These are phyloP conservation scores for Penicillium palitans DNA, from an alignment of 2,329 filamentous ascomycete genomes.

Conservation along the genomic window DNA sequence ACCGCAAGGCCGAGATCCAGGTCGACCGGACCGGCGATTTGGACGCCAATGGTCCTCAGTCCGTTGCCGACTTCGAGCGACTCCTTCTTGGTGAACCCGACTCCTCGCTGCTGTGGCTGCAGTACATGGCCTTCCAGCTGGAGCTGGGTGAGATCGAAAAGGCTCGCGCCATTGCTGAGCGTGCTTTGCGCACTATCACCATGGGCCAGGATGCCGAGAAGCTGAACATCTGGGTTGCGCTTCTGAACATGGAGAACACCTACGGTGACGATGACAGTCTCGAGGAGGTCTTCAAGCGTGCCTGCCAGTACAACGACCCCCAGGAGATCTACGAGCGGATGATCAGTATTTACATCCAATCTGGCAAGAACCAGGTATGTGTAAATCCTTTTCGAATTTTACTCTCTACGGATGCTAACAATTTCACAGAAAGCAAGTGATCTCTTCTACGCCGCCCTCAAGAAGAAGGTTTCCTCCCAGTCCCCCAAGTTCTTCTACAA, in stretches of 20 bases:
- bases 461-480: constrained; percentile 80
- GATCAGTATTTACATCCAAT: constrained; percentile 92
- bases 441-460: constrained; percentile 81
- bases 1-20: constrained; percentile 73
- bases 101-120: constrained; percentile 89
- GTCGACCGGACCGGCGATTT: constrained; percentile 91
- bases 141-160: constrained; percentile 85
- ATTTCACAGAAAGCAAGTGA: constrained; percentile 73
- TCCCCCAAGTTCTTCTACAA: constrained; percentile 85
- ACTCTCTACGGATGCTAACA: constrained; percentile 22
- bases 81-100: constrained; percentile 89
- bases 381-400: background rate
- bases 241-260: constrained; percentile 89
- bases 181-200: constrained; percentile 86
- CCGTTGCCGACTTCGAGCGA: constrained; percentile 88
- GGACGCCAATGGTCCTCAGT: constrained; percentile 83
- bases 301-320: constrained; percentile 90
- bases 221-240: constrained; percentile 90
- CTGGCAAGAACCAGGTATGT: constrained; percentile 77
- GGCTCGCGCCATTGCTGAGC: constrained; percentile 84
- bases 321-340: constrained; percentile 87
- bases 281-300: constrained; percentile 84
- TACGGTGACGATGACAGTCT: constrained; percentile 82
- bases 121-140: constrained; percentile 99
- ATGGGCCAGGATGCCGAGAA: constrained; percentile 90